Percentiles rank a stretch among this genome's conserved stretches.
phyloP scores from a whole-genome alignment of 2,329 filamentous ascomycete genomes.

The Penicillium hesseltinei region DNA sequence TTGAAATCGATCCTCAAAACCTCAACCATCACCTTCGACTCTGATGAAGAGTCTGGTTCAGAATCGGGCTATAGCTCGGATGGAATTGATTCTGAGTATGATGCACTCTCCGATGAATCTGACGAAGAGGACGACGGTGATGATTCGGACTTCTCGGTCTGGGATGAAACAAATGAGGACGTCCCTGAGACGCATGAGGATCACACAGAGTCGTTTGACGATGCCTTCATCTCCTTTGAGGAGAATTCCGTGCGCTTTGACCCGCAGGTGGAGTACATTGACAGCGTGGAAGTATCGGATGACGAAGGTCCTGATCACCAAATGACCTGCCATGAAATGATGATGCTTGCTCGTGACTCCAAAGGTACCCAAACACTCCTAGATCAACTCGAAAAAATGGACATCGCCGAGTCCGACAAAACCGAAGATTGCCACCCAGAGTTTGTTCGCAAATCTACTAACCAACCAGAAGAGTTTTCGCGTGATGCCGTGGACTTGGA shows the following conservation, averaged over 20 bases:
- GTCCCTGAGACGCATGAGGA: slow-evolving; percentile 32
- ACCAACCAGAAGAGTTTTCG: slow-evolving; percentile 36
- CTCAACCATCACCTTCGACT: slow-evolving; percentile 25
- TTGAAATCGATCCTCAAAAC: slow-evolving; percentile 39
- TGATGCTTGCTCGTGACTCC: slow-evolving; percentile 34
- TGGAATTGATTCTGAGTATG: slow-evolving; percentile 31
- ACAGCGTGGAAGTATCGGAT: slow-evolving; percentile 27
- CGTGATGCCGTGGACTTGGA: slow-evolving; percentile 41
- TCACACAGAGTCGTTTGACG: slow-evolving; percentile 34
- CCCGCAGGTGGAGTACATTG: slow-evolving; percentile 36
- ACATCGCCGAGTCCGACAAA: slow-evolving; percentile 15
- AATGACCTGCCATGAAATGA: slow-evolving; percentile 44
- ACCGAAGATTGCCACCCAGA: slow-evolving; percentile 17
- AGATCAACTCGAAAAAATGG: slow-evolving; percentile 17
- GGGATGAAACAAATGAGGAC: slow-evolving; percentile 28
- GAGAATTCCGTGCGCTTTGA: slow-evolving; percentile 35
- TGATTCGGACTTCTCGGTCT: slow-evolving; percentile 31
- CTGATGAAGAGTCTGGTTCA: slow-evolving; percentile 25
- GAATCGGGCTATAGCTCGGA: slow-evolving; percentile 43
- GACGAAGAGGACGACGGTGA: slow-evolving; percentile 32
- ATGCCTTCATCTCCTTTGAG: slow-evolving; percentile 40
- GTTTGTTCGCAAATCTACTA: slow-evolving; percentile 20
- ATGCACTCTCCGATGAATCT: slow-evolving; percentile 23
- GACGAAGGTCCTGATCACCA: slow-evolving; percentile 26
- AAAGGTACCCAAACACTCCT: slow-evolving; percentile 21